Conservation (phyloP, 768 basidiomycete genomes). For the Albatrellus ellisii region DNA sequence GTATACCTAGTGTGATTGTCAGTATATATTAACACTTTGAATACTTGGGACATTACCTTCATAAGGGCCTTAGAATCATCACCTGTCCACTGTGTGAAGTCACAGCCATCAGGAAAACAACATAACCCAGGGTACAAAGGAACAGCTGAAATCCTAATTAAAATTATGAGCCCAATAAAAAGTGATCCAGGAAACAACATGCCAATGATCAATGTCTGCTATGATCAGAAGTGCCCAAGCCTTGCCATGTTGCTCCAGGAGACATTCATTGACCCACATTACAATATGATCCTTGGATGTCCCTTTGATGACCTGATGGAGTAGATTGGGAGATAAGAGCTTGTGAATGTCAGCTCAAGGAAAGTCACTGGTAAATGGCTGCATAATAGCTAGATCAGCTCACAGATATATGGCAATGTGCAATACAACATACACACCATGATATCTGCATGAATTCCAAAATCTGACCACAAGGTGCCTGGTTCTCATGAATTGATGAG, state of each 20-base stretch:
- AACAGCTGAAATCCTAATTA: slow-evolving; percentile 8
- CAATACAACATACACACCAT: background rate
- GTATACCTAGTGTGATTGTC: too few relatives aligned
- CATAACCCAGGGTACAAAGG: slow-evolving; percentile 14
- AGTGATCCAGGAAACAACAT: background rate
- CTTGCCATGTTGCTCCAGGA: background rate
- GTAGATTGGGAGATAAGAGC: slow-evolving; percentile 12
- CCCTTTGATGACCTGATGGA: slow-evolving; percentile 17
- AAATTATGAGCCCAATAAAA: background rate
- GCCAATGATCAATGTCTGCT: slow-evolving; percentile 13
- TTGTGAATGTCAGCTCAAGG: slow-evolving; percentile 16
- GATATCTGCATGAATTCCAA: background rate
- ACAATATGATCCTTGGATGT: slow-evolving; percentile 17
- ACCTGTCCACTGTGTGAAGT: slow-evolving; percentile 19
- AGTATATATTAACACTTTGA: too few relatives aligned
- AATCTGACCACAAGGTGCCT: too few relatives aligned
- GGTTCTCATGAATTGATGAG: too few relatives aligned
- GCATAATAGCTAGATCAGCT: background rate
- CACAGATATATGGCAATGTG: background rate
- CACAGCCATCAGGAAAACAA: slow-evolving; percentile 14
- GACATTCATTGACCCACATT: slow-evolving; percentile 11
- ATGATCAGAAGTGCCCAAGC: background rate
- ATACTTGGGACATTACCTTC: slow-evolving; percentile 17
- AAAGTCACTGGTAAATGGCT: slow-evolving; percentile 15
- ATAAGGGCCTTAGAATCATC: slow-evolving; percentile 19